Evolutionary conservation across 2,329 filamentous ascomycete species (phyloP).

Genomic region (Calonectria montana): DNA sequence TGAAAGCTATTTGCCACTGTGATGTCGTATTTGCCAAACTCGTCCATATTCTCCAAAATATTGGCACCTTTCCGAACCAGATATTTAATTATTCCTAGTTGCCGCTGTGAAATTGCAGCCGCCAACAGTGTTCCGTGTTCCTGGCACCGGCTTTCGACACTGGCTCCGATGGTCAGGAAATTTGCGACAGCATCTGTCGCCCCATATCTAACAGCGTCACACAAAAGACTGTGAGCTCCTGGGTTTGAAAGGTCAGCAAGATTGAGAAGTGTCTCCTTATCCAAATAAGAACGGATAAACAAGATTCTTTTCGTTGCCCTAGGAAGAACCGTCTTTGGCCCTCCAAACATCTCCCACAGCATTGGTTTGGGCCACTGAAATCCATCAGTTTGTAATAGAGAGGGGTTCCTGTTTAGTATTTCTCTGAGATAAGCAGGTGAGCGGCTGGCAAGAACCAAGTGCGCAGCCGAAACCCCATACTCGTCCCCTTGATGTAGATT

Average conservation of each 20-base stretch:
- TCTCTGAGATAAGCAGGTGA: background rate
- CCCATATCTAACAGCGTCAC: background rate
- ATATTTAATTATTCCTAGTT: background rate
- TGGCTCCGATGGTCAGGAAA: background rate
- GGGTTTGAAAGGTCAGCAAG: background rate
- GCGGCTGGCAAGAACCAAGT: background rate
- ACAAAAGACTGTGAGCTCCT: conserved; percentile 1
- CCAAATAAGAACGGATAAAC: background rate
- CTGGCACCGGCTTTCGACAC: background rate
- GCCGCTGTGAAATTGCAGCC: background rate
- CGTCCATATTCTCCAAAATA: background rate
- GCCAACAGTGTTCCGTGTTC: conserved; percentile 11
- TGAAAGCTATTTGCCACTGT: background rate
- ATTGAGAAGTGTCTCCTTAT: background rate
- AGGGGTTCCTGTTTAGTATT: background rate
- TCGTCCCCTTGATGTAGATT: background rate
- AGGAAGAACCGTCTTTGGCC: background rate
- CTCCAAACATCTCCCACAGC: background rate
- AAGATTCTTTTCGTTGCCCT: background rate
- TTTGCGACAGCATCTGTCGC: background rate
- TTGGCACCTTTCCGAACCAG: background rate
- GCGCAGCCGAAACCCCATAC: background rate
- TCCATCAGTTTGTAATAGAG: background rate
- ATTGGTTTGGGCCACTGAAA: background rate
- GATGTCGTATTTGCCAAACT: background rate